Evolutionary conservation across 2,329 filamentous ascomycete species (phyloP).

Genomic region (Beauveria sp.): DNA sequence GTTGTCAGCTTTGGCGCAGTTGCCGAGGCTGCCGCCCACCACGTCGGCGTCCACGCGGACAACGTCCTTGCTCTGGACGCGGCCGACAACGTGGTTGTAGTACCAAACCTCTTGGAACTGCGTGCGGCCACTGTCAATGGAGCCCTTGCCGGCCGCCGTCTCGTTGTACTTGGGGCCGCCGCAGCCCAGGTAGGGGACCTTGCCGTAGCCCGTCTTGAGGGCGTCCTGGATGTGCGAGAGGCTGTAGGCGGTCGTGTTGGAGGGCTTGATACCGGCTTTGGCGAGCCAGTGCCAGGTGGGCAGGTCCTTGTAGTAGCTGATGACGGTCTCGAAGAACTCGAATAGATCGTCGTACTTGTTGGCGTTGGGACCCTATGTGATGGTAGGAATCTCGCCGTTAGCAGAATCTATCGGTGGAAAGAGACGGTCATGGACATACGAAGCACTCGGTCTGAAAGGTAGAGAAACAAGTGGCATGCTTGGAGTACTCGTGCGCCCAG

Average conservation of each 20-base stretch:
- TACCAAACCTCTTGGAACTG: constrained; percentile 59
- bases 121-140: constrained; percentile 48
- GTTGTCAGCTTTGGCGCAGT: constrained; percentile 45
- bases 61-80: constrained; percentile 44
- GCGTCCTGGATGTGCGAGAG: constrained; percentile 44
- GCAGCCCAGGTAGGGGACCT: constrained; percentile 54
- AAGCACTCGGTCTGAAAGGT: constrained; percentile 61
- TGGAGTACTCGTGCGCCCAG: constrained; percentile 62
- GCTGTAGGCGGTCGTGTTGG: constrained; percentile 50
- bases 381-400: background rate
- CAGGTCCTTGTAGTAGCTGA: constrained; percentile 48
- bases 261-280: constrained; percentile 45
- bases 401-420: background rate
- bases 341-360: constrained; percentile 50
- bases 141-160: constrained; percentile 48
- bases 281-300: constrained; percentile 57
- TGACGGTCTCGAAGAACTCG: constrained; percentile 55
- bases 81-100: constrained; percentile 53
- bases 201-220: constrained; percentile 43
- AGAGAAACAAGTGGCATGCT: constrained; percentile 61
- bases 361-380: constrained; percentile 41
- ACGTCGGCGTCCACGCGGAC: constrained; percentile 35
- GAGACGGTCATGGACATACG: constrained; percentile 15
- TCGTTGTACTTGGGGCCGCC: constrained; percentile 52
- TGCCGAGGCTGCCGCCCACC: constrained; percentile 42